phyloP scores from a whole-genome alignment of 306 rosid species.

The Trifolium pratense region DNA sequence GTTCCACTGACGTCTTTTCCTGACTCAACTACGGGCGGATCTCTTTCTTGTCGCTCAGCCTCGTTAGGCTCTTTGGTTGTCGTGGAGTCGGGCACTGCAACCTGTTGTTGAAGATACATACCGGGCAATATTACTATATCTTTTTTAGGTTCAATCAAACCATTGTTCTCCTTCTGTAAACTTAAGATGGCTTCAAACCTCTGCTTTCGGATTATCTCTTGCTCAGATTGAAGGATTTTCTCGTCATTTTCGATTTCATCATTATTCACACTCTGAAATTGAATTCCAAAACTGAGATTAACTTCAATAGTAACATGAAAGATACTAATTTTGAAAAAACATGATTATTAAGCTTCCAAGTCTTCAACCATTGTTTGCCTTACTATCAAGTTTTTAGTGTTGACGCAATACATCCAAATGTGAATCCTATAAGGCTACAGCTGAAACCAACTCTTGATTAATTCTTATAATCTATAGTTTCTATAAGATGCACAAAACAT shows the following conservation, averaged over 20 bases:
- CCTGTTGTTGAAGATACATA: conserved; percentile 62
- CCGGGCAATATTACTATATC: conserved; percentile 64
- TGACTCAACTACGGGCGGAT: conserved; percentile 33
- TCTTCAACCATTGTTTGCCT: no score
- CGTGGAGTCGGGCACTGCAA: conserved; percentile 28
- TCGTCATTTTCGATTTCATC: conserved; percentile 44
- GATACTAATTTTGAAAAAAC: no score
- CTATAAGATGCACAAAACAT: no score
- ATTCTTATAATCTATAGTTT: no score
- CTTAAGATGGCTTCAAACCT: conserved; percentile 63
- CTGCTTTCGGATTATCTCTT: conserved; percentile 61
- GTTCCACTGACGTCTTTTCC: conserved; percentile 38
- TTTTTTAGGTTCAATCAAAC: conserved; percentile 70
- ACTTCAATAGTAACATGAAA: conserved; percentile 17
- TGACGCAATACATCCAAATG: no score
- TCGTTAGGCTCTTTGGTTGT: conserved; percentile 42
- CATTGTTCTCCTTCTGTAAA: conserved; percentile 72
- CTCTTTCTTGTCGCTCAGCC: conserved; percentile 46
- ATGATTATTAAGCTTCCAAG: no score
- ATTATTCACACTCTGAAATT: conserved; percentile 52
- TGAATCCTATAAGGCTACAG: no score
- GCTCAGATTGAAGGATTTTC: conserved; percentile 55
- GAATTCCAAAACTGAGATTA: conserved; percentile 21
- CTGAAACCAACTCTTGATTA: no score
- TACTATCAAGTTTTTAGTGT: no score